These are phyloP conservation scores for Calonectria henricotiae DNA, from an alignment of 2,329 filamentous ascomycete species.

Conservation along the genomic window DNA sequence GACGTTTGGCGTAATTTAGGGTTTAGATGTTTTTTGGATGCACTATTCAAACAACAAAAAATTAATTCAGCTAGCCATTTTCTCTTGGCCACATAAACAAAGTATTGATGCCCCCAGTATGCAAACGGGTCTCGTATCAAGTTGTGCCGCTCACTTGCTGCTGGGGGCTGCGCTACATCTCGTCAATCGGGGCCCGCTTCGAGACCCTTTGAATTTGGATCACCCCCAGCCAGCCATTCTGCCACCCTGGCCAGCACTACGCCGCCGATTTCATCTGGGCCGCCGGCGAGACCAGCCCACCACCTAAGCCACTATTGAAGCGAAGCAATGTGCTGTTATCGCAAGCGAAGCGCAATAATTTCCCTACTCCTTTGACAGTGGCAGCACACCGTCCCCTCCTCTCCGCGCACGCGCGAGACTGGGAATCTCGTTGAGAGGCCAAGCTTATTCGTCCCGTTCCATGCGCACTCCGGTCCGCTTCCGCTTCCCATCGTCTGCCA, in stretches of 20 bases:
- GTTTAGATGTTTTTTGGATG: not conserved
- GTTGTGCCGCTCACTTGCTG: conserved; percentile 35
- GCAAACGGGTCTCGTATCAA: conserved; percentile 13
- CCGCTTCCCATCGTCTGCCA: conserved; percentile 27
- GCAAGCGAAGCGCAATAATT: conserved; percentile 18
- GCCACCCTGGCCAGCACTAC: conserved; percentile 11
- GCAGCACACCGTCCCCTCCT: conserved; percentile 5
- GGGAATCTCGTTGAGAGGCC: conserved; percentile 8
- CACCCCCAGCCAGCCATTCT: conserved; percentile 17
- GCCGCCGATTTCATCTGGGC: conserved; percentile 23
- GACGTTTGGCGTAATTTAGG: conserved; percentile 13
- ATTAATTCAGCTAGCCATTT: conserved; percentile 15
- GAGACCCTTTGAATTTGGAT: conserved; percentile 16
- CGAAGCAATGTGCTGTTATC: conserved; percentile 13
- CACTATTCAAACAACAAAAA: not conserved
- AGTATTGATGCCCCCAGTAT: conserved; percentile 17
- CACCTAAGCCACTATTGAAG: conserved; percentile 13
- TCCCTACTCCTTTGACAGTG: not conserved
- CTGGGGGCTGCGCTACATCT: conserved; percentile 48
- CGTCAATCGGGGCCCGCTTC: conserved; percentile 52
- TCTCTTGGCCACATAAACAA: conserved; percentile 21
- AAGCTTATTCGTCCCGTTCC: conserved; percentile 30
- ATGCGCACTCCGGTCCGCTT: conserved; percentile 12
- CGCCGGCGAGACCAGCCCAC: conserved; percentile 15
- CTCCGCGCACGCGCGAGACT: conserved; percentile 11